Evolutionary conservation across 2,329 filamentous ascomycete species (phyloP), one percentile per base, ranked within the genome.

Genomic region (Trichoderma cornu-damae): DNA sequence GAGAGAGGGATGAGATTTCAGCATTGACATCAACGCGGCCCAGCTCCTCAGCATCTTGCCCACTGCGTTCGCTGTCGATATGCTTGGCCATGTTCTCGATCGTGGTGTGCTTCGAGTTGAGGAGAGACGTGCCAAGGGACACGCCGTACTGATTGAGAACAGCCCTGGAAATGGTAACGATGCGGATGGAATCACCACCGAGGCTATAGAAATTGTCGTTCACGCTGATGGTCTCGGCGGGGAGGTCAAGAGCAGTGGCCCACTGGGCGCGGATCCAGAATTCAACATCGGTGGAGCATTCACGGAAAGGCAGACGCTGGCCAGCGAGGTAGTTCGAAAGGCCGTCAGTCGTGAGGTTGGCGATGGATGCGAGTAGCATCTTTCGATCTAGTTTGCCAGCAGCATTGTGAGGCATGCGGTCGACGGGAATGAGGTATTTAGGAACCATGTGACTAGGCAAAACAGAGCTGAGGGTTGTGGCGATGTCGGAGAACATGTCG

Each of bases 111-210:
- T 59, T 63, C 18, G 61, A 61, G 48, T 62, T 65, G 24, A 64
- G 54, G 12, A 61, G 53, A 3, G 62, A 61, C 14, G 60, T 42
- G 3, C 59, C 58, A 8, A 65, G 50, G 11, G 59, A 46, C n/a
- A 65, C 60, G 11, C 38, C 46, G 22, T 59, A 54, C 18, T 64
- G 28, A 16, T 58, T 49, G 8, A 56, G 18, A 18, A 64, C 60
- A 34, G 35, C 37, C 37, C 60, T 60, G 2, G 59, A 59, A 7
- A 64, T 44, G 11, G 58, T 62, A 5, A 64, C 59, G 26, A 64
- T 60, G n/a, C 57, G 57, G 34, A 64, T 63, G 3, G 63, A 65
- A 35, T 65, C 62, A 12, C 63, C 63, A 2, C 63, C 63, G 1
- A 65, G 56, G 16, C 50, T 51, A 43, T 61, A 64, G 38, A 65